Evolutionary conservation across 306 rosid genomes (phyloP).

Genomic region (Dryas alaskensis): DNA sequence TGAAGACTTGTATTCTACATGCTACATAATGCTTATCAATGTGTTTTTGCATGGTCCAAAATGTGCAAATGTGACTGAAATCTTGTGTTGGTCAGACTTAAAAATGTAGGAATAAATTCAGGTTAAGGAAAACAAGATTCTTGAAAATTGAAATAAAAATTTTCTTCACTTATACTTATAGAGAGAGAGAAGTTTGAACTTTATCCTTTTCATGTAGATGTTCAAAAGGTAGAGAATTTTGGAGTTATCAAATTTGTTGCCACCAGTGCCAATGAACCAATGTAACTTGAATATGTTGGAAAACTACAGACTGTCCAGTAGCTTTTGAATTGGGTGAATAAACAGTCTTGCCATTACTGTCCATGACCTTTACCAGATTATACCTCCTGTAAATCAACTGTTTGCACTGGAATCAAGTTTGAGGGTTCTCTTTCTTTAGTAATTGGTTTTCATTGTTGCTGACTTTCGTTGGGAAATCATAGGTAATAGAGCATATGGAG

Average conservation of each 20-base stretch:
- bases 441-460: constrained; percentile 5
- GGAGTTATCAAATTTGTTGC: no score
- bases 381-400: neutral
- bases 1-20: neutral
- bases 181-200: no score
- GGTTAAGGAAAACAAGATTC: no score
- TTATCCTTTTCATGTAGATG: no score
- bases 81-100: no score
- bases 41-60: neutral
- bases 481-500: constrained; percentile 98
- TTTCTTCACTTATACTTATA: no score
- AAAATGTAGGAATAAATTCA: no score
- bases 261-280: neutral
- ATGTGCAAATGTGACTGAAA: no score
- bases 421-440: neutral
- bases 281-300: neutral
- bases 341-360: neutral
- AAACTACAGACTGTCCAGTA: neutral
- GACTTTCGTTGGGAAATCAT: constrained; percentile 8
- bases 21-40: neutral
- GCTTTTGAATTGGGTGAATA: neutral
- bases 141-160: no score
- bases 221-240: no score
- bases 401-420: neutral
- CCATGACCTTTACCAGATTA: neutral